Conservation (phyloP, 768 basidiomycete species). For the Xerocomus potaroensis region DNA sequence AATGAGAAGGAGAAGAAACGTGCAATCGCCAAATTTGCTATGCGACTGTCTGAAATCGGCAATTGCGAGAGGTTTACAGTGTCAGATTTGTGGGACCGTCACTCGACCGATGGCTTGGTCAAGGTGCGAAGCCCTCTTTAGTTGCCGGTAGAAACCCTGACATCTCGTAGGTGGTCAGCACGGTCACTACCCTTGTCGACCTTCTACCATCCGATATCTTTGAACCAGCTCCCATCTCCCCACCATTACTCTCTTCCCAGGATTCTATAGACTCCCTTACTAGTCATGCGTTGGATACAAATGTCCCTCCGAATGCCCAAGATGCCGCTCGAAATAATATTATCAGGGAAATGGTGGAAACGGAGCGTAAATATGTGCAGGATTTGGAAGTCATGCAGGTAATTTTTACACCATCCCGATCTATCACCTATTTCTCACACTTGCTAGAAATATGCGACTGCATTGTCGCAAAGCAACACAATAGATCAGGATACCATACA, state of each 20-base stretch:
- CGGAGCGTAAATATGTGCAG: conserved; percentile 94
- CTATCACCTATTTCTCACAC: conserved; percentile 12
- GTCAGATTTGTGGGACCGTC: conserved; percentile 84
- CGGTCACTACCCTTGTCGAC: conserved; percentile 81
- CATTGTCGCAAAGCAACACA: conserved; percentile 74
- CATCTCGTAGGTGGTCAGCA: conserved; percentile 69
- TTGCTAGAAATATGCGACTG: conserved; percentile 80
- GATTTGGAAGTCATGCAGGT: conserved; percentile 97
- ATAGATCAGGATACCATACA: conserved; percentile 96
- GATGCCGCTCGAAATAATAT: conserved; percentile 72
- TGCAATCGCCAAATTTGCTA: conserved; percentile 87
- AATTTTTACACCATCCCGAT: conserved; percentile 23
- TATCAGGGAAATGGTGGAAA: conserved; percentile 87
- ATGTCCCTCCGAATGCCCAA: conserved; percentile 49
- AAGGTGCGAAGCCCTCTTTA: conserved; percentile 55
- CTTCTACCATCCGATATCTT: conserved; percentile 68
- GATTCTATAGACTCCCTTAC: conserved; percentile 57
- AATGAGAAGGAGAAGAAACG: conserved; percentile 87
- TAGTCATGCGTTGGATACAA: conserved; percentile 37
- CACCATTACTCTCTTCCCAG: conserved; percentile 49
- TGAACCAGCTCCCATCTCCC: conserved; percentile 56
- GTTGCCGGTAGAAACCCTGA: background rate
- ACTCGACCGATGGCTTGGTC: conserved; percentile 91
- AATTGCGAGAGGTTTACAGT: conserved; percentile 84
- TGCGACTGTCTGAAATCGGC: conserved; percentile 71